phyloP scores from a whole-genome alignment of 1,139 yeast genomes.

The Hyphopichia fennica region DNA sequence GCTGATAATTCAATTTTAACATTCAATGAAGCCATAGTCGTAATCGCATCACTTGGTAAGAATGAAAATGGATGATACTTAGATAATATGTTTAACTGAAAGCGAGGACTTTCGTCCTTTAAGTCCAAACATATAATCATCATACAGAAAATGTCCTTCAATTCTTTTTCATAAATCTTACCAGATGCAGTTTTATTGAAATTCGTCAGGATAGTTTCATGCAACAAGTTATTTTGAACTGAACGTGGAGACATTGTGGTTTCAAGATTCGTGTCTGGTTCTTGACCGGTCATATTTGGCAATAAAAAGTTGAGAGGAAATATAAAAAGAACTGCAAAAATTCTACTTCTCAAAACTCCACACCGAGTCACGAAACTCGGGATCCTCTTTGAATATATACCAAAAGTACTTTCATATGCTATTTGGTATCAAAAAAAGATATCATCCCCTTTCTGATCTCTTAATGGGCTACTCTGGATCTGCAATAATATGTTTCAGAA shows the following conservation, averaged over 20 bases:
- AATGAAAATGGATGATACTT: slow-evolving; percentile 54
- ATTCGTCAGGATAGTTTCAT: slow-evolving; percentile 41
- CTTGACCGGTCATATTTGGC: too few species aligned
- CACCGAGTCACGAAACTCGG: too few species aligned
- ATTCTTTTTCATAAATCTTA: slow-evolving; percentile 51
- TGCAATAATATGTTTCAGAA: too few species aligned
- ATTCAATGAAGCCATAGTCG: slow-evolving; percentile 48
- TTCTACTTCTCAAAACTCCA: too few species aligned
- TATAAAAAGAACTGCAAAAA: too few species aligned
- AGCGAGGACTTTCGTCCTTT: slow-evolving; percentile 16
- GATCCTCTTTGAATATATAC: too few species aligned
- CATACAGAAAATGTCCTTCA: slow-evolving; percentile 57
- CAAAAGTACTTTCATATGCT: too few species aligned
- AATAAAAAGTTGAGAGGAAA: too few species aligned
- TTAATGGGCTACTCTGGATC: too few species aligned
- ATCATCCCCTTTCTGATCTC: too few species aligned
- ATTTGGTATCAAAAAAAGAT: too few species aligned
- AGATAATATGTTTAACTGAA: slow-evolving; percentile 1
- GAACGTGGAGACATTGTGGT: neutral
- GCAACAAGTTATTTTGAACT: slow-evolving; percentile 29
- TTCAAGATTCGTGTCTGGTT: neutral
- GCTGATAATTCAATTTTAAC: slow-evolving; percentile 47
- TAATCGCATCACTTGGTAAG: slow-evolving; percentile 50
- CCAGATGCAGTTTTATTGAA: slow-evolving; percentile 54
- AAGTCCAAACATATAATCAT: slow-evolving; percentile 51